Evolutionary conservation across 1,284 basidiomycete species (phyloP).

Genomic region (Grifola frondosa): DNA sequence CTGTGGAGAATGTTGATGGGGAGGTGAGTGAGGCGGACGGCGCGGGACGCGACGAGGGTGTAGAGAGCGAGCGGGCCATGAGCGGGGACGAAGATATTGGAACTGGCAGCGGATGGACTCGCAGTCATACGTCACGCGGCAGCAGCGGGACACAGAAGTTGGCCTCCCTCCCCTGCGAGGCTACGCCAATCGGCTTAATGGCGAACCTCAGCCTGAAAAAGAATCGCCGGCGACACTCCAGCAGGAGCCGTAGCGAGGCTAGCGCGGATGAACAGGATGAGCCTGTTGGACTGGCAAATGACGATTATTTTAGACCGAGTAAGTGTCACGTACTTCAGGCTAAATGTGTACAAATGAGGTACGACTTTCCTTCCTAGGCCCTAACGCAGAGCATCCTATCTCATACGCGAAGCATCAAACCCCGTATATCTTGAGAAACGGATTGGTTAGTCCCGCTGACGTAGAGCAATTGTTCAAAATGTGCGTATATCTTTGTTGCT

Average conservation of each 20-base stretch:
- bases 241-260: slow-evolving; percentile 37
- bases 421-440: slow-evolving; percentile 69
- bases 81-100: too few species aligned
- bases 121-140: background rate
- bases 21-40: slow-evolving; percentile 8
- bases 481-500: slow-evolving; percentile 40
- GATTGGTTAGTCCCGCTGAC: slow-evolving; percentile 68
- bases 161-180: slow-evolving; percentile 56
- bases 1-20: slow-evolving; percentile 21
- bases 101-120: too few species aligned
- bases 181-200: slow-evolving; percentile 70
- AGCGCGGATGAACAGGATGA: slow-evolving; percentile 46
- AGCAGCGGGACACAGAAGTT: slow-evolving; percentile 35
- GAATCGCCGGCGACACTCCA: slow-evolving; percentile 35
- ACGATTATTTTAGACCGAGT: slow-evolving; percentile 66
- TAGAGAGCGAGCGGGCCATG: slow-evolving; percentile 1
- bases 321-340: slow-evolving; percentile 22
- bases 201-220: slow-evolving; percentile 57
- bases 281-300: slow-evolving; percentile 60
- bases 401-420: slow-evolving; percentile 44
- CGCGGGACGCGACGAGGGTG: slow-evolving; percentile 11
- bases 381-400: slow-evolving; percentile 39
- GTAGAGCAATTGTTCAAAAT: slow-evolving; percentile 79
- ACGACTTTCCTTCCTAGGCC: slow-evolving; percentile 35
- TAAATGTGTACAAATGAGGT: background rate